These are phyloP conservation scores for Ilex aquifolium DNA, from an alignment of 257 asterid genomes.

Conservation along the genomic window DNA sequence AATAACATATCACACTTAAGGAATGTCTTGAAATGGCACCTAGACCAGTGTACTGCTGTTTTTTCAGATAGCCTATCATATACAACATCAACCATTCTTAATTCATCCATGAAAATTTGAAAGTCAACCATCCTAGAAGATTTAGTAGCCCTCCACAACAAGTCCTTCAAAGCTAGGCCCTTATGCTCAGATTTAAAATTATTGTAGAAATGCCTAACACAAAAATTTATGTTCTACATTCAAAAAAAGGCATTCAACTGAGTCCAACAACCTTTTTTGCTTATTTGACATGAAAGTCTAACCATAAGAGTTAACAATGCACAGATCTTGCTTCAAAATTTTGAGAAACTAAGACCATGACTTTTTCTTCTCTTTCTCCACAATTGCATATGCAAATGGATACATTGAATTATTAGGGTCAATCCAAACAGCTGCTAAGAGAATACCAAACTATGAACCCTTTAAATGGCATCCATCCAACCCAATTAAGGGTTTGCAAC, in stretches of 20 bases:
- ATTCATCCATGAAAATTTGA: too few species aligned
- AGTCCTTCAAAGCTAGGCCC: too few species aligned
- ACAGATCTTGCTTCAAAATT: neutral
- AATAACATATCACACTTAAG: too few species aligned
- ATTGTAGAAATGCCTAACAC: neutral
- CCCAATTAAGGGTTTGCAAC: too few species aligned
- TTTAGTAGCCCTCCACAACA: too few species aligned
- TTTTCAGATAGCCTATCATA: too few species aligned
- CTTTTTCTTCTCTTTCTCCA: neutral
- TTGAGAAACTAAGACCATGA: neutral
- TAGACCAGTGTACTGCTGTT: too few species aligned
- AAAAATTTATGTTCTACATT: neutral
- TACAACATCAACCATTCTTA: too few species aligned
- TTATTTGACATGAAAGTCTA: neutral
- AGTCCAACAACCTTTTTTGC: neutral
- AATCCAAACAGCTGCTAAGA: neutral
- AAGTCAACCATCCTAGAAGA: too few species aligned
- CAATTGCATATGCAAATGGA: neutral
- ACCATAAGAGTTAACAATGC: neutral
- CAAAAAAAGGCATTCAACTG: neutral
- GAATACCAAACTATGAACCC: neutral
- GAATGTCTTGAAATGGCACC: too few species aligned
- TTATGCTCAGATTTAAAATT: neutral
- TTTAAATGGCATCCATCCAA: too few species aligned
- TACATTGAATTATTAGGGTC: conserved; percentile 1